Percentiles rank a stretch among this genome's conserved stretches.
Conservation (phyloP, 305 asterid genomes). For the Andrographis paniculata region DNA sequence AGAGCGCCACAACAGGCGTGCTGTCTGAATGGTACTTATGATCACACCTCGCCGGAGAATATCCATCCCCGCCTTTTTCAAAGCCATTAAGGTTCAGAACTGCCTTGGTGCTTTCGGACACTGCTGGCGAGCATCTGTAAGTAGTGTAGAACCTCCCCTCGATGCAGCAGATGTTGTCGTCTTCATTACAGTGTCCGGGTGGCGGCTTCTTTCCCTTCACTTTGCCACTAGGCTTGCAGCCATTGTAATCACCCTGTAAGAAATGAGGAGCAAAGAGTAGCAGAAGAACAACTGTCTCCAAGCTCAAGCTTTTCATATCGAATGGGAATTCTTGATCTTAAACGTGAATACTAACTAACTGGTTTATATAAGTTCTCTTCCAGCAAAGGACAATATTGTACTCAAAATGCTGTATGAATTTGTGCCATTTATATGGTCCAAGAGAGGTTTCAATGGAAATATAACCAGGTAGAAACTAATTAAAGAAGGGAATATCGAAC, state of each 20-base stretch:
- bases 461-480: too few relatives aligned
- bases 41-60: slow-evolving; percentile 36
- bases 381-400: slow-evolving; percentile 2
- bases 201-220: slow-evolving; percentile 33
- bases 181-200: slow-evolving; percentile 30
- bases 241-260: slow-evolving; percentile 16
- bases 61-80: slow-evolving; percentile 34
- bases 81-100: slow-evolving; percentile 32
- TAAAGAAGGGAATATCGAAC: too few relatives aligned
- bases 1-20: slow-evolving; percentile 29
- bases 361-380: slow-evolving; percentile 1
- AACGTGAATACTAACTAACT: neutral
- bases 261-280: slow-evolving; percentile 12
- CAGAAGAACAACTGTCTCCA: slow-evolving; percentile 5
- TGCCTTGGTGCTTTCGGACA: slow-evolving; percentile 24
- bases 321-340: too few relatives aligned
- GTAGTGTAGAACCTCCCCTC: slow-evolving; percentile 30
- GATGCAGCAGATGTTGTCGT: slow-evolving; percentile 30
- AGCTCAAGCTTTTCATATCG: slow-evolving; percentile 10
- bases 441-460: neutral
- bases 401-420: slow-evolving; percentile 1
- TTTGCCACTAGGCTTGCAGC: slow-evolving; percentile 37
- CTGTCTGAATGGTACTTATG: slow-evolving; percentile 33
- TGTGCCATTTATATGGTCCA: neutral
- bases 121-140: slow-evolving; percentile 30